Evolutionary conservation across 1,284 basidiomycete species (phyloP).

Genomic region (Fomitopsis palustris): DNA sequence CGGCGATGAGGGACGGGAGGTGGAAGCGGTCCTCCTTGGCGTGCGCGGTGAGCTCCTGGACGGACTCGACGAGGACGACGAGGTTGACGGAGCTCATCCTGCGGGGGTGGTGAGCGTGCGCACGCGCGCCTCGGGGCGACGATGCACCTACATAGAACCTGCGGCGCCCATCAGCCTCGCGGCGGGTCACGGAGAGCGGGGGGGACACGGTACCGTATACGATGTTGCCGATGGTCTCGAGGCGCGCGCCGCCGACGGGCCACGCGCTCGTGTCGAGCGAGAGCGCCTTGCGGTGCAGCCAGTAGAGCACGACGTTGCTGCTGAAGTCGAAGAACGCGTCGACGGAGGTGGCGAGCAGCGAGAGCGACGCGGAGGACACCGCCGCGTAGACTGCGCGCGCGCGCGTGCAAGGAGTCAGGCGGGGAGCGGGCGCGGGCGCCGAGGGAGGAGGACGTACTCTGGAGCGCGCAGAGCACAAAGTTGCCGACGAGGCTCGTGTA

Average conservation of each 20-base stretch:
- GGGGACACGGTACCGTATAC: conserved; percentile 63
- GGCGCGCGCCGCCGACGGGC: conserved; percentile 88
- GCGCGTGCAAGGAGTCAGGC: not conserved
- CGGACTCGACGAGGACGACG: conserved; percentile 83
- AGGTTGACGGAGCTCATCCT: conserved; percentile 87
- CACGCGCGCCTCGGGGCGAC: not conserved
- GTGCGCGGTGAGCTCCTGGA: conserved; percentile 63
- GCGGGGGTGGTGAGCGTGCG: no score
- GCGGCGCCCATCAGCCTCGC: conserved; percentile 10
- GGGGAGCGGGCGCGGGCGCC: conserved; percentile 4
- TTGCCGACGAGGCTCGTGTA: conserved; percentile 82
- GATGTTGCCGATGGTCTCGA: conserved; percentile 91
- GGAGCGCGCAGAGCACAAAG: conserved; percentile 63
- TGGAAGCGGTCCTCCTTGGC: conserved; percentile 57
- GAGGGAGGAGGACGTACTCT: conserved; percentile 60
- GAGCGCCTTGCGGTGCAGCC: conserved; percentile 74
- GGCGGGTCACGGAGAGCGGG: not conserved
- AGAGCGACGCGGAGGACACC: conserved; percentile 80
- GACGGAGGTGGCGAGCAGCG: conserved; percentile 86
- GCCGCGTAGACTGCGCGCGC: conserved; percentile 91
- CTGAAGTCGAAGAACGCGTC: conserved; percentile 91
- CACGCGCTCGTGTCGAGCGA: conserved; percentile 80
- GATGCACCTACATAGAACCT: conserved; percentile 63
- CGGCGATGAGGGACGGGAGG: conserved; percentile 79
- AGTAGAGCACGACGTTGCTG: conserved; percentile 84